Base-by-base conservation (phyloP, 805 yeast species). In the Cyberlindnera maclurae region DNA sequence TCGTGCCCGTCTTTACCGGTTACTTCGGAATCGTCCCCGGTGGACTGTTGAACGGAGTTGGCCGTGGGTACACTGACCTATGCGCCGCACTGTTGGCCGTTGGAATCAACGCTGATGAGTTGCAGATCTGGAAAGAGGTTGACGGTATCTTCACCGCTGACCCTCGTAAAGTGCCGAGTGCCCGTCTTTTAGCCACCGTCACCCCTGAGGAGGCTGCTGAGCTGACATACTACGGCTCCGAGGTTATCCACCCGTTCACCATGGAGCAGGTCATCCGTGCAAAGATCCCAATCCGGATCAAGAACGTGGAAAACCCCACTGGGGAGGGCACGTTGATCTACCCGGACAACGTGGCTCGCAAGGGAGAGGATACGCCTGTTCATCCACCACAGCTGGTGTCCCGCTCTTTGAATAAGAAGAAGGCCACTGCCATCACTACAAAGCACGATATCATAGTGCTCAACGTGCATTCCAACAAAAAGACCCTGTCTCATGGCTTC, bases 181-280 rank as follows among this genome's bases (percentile, higher is more conserved):
- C 98, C 4, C 72, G 95, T 51, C 68, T 90, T 37, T 69, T 93
- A 47, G 75, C 78, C 41, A 77, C 87, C 38, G 96, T 93, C 46
- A 93, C 97, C 0, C 98, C 98, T 4, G 97, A 93, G 58, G 98
- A 93, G 66, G 98, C 98, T 4, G 93, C 97, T 0, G 98, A 93
- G 66, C 75, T 93, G 60, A 93, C 98, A 1, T 93, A 93, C 63
- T 93, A 93, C 58, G 98, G 98, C 33, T 82, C 94, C 3, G 98
- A 93, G 65, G 98, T 93, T 49, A 93, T 93, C 52, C 98, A 93
- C 58, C 98, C 98, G 3, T 89, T 93, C 69, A 93, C 98, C 16
- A 93, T 93, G 98, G 97, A 90, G 65, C 98, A 93, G 67, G 98
- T 90, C 41, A 93, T 93, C 52, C 78, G 80, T 51, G 97, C 97